Base-by-base conservation (phyloP, 257 asterid species). In the Striga asiatica region DNA sequence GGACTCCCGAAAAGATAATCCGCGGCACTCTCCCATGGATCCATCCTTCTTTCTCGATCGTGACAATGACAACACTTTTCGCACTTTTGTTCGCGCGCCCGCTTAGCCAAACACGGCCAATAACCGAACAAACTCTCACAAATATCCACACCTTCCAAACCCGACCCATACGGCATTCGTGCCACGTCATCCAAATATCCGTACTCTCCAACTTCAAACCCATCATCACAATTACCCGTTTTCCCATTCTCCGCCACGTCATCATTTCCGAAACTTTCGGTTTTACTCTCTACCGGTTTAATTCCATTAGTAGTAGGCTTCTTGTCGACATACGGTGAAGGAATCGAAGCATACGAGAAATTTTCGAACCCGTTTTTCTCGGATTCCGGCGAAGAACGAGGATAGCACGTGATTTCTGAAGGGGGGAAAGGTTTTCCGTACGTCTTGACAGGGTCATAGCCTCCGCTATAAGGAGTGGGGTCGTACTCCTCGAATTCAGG, bases 391-490 rank as follows among this genome's bases (percentile, higher is more conserved):
- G 35, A 8, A 5, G 88, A 62, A 17, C 67, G 80, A 38, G 96
- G 94, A 52, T 78, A 78, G 19, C 98, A 89, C 27, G 63, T 86
- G 48, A 31, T 34, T 28, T 78, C 82, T 0, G 96, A 86, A 25
- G 96, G 91, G 10, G 79, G 88, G 29, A 86, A 84, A 34, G 98
- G 91, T 23, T 78, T 75, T 8, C 98, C 98, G 32, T 83, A 89
- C 27, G 82, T 78, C 37, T 53, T n/a, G 14, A 39, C 13, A 0
- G 51, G 68, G 67, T 89, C 83, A 43, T 80, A 89, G 17, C 98
- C 98, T 6, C 96, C 96, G 2, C 34, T 74, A 14, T 86, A 89
- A 19, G 98, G 96, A 8, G 94, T 80, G 4, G 79, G 76, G 60
- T 86, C 47, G 47, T 39, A 37, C 17, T 12, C 43, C 3, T 37